Evolutionary conservation across 2,329 filamentous ascomycete species (phyloP).

Genomic region (Talaromyces sp.): DNA sequence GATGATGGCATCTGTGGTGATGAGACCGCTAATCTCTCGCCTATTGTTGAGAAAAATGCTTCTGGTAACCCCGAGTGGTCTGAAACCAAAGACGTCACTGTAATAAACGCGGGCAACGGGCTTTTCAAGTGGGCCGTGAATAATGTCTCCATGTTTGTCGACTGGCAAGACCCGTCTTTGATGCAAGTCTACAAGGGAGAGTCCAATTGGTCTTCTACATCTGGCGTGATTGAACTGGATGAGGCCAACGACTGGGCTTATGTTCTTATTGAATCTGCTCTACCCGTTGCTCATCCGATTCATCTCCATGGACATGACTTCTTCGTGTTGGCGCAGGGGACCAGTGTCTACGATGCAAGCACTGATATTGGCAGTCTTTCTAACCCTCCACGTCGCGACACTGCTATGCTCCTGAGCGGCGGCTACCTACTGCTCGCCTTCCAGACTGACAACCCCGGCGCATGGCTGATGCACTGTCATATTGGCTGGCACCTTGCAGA

Average conservation of each 20-base stretch:
- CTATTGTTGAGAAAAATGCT: neutral
- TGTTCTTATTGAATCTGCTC: conserved; percentile 19
- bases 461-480: conserved; percentile 40
- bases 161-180: conserved; percentile 10
- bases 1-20: neutral
- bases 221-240: conserved; percentile 20
- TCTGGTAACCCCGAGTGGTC: neutral
- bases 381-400: conserved; percentile 36
- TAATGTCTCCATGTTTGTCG: conserved; percentile 16
- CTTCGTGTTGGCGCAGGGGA: conserved; percentile 55
- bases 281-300: conserved; percentile 49
- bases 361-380: neutral
- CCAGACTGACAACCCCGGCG: conserved; percentile 37
- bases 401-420: conserved; percentile 29
- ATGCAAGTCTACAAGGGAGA: conserved; percentile 17
- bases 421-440: conserved; percentile 39
- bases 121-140: conserved; percentile 2
- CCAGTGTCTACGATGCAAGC: conserved; percentile 20
- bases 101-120: conserved; percentile 22
- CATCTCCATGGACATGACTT: conserved; percentile 69
- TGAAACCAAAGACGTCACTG: conserved; percentile 8
- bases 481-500: conserved; percentile 25
- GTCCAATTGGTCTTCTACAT: conserved; percentile 13
- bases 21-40: neutral
- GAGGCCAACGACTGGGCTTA: conserved; percentile 22